phyloP scores from a whole-genome alignment of 2,329 filamentous ascomycete genomes.

The Colletotrichum sojae region DNA sequence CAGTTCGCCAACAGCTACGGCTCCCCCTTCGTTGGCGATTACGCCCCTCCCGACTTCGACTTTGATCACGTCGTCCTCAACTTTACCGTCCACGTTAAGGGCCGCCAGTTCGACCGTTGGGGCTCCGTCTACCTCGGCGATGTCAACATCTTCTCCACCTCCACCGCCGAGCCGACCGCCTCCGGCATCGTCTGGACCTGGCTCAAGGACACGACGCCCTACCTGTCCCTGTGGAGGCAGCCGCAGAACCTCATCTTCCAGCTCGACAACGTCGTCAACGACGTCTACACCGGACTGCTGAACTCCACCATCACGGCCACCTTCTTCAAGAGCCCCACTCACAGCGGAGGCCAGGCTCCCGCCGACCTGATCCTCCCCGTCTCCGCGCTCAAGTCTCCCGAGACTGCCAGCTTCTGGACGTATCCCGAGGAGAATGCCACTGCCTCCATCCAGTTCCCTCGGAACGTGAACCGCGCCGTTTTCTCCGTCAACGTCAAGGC shows the following conservation, averaged over 20 bases:
- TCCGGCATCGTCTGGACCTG: constrained; percentile 83
- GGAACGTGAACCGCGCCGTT: constrained; percentile 78
- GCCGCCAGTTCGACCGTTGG: constrained; percentile 83
- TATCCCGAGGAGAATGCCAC: constrained; percentile 75
- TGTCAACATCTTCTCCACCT: constrained; percentile 84
- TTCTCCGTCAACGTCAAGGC: constrained; percentile 83
- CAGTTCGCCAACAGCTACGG: constrained; percentile 81
- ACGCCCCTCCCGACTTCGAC: constrained; percentile 75
- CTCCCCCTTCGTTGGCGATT: constrained; percentile 76
- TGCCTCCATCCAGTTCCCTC: constrained; percentile 72
- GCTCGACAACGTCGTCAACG: constrained; percentile 79
- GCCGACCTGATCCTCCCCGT: constrained; percentile 79
- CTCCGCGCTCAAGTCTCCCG: constrained; percentile 66
- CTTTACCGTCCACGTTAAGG: constrained; percentile 79
- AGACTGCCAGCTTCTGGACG: constrained; percentile 75
- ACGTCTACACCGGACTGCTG: constrained; percentile 79
- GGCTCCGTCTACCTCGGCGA: constrained; percentile 83
- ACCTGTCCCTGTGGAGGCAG: constrained; percentile 75
- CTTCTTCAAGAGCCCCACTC: constrained; percentile 70
- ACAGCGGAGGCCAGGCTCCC: constrained; percentile 56
- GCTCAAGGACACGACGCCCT: constrained; percentile 83
- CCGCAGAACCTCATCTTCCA: constrained; percentile 86
- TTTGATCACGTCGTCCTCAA: constrained; percentile 86
- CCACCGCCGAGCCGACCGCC: constrained; percentile 80
- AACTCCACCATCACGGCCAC: constrained; percentile 82